Evolutionary conservation across 345 rosid genomes (phyloP), one percentile per base, ranked within the genome.

Genomic region (Erodium maritimum): DNA sequence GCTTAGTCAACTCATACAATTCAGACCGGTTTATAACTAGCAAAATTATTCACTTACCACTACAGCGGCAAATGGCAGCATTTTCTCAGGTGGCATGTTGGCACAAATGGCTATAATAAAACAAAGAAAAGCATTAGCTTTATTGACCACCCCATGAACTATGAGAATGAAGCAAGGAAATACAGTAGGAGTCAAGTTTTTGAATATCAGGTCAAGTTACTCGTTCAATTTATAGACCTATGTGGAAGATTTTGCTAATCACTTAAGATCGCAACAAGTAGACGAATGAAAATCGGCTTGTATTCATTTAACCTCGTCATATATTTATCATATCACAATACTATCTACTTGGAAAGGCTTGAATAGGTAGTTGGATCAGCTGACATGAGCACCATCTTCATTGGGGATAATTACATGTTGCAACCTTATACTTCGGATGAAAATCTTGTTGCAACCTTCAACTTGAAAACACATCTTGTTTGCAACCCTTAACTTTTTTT

Each of bases 11-110:
- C n/a, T n/a, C n/a, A n/a, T n/a, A n/a, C n/a, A n/a, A n/a, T n/a
- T n/a, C n/a, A n/a, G n/a, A n/a, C n/a, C n/a, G n/a, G n/a, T n/a
- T n/a, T n/a, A n/a, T n/a, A n/a, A n/a, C n/a, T n/a, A n/a, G n/a
- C n/a, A n/a, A n/a, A 5, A 23, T 55, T 55, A 17, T 45, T 42
- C 45, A 18, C 77, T 69, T 71, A 91, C 97, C 96, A 88, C 96
- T 81, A 81, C 79, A 59, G 96, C 75, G 50, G 95, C 96, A 23
- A 86, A 86, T 1, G 90, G 88, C 65, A 88, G 57, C 91, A 88
- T 83, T 55, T 73, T 80, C 78, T 82, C 95, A 1, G 81, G 88
- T 14, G 90, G 77, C 88, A 88, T 78, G 60, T 65, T 61, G 1
- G 77, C 69, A 42, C 97, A 83, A 50, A 91, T 56, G 22, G 84